phyloP scores from a whole-genome alignment of 352 stramenopile genomes.

The Elongisporangium undulatum region DNA sequence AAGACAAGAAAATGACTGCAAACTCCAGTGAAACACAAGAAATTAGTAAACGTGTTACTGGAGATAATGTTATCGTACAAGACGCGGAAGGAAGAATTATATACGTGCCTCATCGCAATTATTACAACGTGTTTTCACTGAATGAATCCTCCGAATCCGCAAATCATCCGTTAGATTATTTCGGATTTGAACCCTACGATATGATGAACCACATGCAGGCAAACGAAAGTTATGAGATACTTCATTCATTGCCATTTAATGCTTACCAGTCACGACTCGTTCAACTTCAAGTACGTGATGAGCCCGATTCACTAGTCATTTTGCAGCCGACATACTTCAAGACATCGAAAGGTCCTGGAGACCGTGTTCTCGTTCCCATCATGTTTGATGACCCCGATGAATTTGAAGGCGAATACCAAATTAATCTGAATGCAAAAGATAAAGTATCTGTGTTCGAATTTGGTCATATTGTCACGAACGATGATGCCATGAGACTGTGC shows the following conservation, averaged over 20 bases:
- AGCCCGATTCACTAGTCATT: conserved; percentile 36
- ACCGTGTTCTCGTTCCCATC: conserved; percentile 27
- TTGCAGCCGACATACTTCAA: conserved; percentile 37
- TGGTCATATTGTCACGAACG: conserved; percentile 34
- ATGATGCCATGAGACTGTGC: conserved; percentile 51
- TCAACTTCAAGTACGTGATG: conserved; percentile 46
- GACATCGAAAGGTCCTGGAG: conserved; percentile 14
- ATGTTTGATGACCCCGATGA: conserved; percentile 53
- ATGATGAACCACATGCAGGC: neutral
- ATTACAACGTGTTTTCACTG: conserved; percentile 32
- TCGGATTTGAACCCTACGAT: conserved; percentile 31
- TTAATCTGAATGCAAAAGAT: conserved; percentile 35
- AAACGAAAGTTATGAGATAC: neutral
- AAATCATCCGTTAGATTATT: conserved; percentile 17
- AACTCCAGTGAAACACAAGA: neutral
- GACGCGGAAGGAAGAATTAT: conserved; percentile 28
- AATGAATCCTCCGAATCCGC: neutral
- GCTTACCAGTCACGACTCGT: conserved; percentile 20
- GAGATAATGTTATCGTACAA: conserved; percentile 8
- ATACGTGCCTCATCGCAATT: conserved; percentile 44
- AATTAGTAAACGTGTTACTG: conserved; percentile 12
- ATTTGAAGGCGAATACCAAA: conserved; percentile 32
- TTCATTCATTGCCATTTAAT: conserved; percentile 4
- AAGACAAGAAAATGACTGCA: conserved; percentile 1
- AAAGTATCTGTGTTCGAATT: conserved; percentile 33